Conservation (phyloP, 177 flowering plant genomes). For the Vitis hybrid region DNA sequence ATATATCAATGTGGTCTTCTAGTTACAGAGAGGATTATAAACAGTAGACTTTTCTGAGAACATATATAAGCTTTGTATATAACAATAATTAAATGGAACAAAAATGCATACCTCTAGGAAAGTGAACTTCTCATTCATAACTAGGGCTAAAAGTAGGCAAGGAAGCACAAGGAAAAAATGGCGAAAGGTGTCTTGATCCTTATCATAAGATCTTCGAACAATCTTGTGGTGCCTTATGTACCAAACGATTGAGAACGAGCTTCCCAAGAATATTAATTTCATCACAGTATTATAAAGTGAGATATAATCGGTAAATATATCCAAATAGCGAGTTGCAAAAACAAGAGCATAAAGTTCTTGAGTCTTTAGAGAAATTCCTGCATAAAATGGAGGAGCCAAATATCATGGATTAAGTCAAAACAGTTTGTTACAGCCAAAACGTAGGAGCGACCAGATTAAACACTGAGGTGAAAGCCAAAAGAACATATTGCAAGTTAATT, state of each 20-base stretch:
- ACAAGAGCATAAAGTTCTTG: slow-evolving; percentile 92
- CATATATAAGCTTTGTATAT: neutral
- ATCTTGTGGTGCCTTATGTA: slow-evolving; percentile 86
- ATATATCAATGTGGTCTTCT: neutral
- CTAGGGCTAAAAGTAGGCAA: slow-evolving; percentile 69
- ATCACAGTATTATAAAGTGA: slow-evolving; percentile 83
- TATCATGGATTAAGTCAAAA: neutral
- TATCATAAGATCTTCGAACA: slow-evolving; percentile 89
- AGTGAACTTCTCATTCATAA: slow-evolving; percentile 79
- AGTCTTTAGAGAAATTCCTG: slow-evolving; percentile 94
- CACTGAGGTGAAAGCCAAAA: neutral
- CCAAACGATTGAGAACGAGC: slow-evolving; percentile 94
- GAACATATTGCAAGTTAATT: neutral
- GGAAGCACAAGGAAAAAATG: slow-evolving; percentile 73
- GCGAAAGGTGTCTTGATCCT: slow-evolving; percentile 91
- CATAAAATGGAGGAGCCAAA: slow-evolving; percentile 5
- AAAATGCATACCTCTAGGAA: slow-evolving; percentile 60
- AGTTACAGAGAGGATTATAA: neutral
- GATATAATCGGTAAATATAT: slow-evolving; percentile 67
- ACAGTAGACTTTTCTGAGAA: neutral
- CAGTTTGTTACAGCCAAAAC: neutral
- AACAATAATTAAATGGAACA: neutral
- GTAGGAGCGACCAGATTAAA: too few relatives aligned
- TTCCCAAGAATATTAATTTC: slow-evolving; percentile 90
- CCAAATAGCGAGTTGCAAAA: slow-evolving; percentile 86